These are phyloP conservation scores for Saccharomyces hybrid DNA, from an alignment of 1,139 yeast genomes.

Conservation along the genomic window DNA sequence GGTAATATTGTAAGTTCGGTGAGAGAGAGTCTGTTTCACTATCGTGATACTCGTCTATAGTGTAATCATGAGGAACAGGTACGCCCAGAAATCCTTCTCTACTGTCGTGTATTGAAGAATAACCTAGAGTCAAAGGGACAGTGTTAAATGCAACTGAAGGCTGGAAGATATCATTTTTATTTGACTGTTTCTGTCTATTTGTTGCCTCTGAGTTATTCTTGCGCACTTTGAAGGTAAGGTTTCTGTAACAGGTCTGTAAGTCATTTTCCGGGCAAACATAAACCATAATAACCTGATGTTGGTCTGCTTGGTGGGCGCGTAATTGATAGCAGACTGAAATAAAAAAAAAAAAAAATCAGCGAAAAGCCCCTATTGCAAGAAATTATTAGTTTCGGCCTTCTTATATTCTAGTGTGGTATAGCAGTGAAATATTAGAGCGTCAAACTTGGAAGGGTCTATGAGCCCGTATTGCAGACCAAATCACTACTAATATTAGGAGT, in stretches of 20 bases:
- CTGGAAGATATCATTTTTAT: not conserved
- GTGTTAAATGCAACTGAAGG: slow-evolving; percentile 4
- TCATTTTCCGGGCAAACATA: not conserved
- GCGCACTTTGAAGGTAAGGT: not conserved
- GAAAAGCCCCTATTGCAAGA: too few species aligned
- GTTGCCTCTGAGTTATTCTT: not conserved
- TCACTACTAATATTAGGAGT: not conserved
- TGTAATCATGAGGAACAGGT: not conserved
- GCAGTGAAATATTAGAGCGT: too few species aligned
- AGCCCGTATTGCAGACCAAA: not conserved
- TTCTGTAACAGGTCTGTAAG: not conserved
- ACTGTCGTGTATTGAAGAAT: slow-evolving; percentile 2
- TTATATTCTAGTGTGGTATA: too few species aligned
- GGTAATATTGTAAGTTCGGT: not conserved
- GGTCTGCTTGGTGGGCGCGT: not conserved
- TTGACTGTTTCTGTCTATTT: not conserved
- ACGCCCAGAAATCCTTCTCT: slow-evolving; percentile 4
- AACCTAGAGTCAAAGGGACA: slow-evolving; percentile 2
- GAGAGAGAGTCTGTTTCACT: slow-evolving; percentile 1
- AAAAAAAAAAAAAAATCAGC: too few species aligned
- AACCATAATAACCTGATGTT: not conserved
- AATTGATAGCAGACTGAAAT: not conserved
- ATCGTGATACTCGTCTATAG: not conserved
- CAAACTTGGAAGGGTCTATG: too few species aligned
- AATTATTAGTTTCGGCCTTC: too few species aligned